phyloP scores from a whole-genome alignment of 2,329 filamentous ascomycete species.

The Paracoccidioides brasiliensis region DNA sequence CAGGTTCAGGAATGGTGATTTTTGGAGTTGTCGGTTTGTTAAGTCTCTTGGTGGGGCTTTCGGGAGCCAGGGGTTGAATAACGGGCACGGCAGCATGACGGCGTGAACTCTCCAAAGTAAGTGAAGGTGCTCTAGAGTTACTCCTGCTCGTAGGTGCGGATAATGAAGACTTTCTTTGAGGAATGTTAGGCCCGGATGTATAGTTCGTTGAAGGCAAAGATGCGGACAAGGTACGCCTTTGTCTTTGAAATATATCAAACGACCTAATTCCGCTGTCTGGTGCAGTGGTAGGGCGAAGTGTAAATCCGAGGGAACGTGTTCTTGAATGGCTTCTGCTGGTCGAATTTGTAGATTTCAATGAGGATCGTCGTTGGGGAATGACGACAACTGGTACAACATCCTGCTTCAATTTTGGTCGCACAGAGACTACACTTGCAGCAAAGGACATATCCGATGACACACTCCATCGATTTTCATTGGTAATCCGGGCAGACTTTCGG shows the following conservation, averaged over 20 bases:
- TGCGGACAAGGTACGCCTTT: conserved; percentile 31
- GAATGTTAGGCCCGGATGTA: conserved; percentile 22
- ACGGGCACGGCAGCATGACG: conserved; percentile 18
- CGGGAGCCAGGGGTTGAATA: not conserved
- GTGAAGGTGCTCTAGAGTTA: conserved; percentile 32
- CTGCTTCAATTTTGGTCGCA: conserved; percentile 14
- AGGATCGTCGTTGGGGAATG: conserved; percentile 35
- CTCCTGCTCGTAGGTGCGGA: conserved; percentile 35
- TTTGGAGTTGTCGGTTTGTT: not conserved
- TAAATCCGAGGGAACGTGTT: conserved; percentile 27
- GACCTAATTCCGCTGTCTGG: conserved; percentile 22
- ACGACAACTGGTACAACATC: conserved; percentile 37
- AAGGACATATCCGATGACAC: conserved; percentile 30
- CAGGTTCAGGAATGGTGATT: not conserved
- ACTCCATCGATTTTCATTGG: conserved; percentile 34
- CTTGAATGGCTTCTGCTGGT: conserved; percentile 27
- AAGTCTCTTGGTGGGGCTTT: not conserved
- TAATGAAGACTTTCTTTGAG: conserved; percentile 31
- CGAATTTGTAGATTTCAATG: conserved; percentile 27
- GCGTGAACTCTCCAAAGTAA: conserved; percentile 31
- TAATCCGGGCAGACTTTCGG: conserved; percentile 39
- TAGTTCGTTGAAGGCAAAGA: conserved; percentile 19
- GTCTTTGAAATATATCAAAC: conserved; percentile 21
- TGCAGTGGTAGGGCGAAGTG: conserved; percentile 24
- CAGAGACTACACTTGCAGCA: conserved; percentile 21